Evolutionary conservation across 2,329 filamentous ascomycete species (phyloP), one percentile per base, ranked within the genome.

Genomic region (Curvularia lunata): DNA sequence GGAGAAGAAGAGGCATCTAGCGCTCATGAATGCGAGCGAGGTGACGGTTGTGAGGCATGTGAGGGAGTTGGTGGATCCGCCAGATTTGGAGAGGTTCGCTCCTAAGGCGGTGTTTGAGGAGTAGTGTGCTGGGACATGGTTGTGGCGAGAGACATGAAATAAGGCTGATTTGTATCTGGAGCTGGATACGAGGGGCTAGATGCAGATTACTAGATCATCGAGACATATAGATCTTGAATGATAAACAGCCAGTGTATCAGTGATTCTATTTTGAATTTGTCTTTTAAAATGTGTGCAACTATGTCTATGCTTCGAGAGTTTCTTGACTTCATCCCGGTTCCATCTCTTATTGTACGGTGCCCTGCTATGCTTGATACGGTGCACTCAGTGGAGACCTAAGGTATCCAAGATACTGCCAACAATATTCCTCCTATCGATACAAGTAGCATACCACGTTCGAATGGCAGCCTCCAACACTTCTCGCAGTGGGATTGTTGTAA

Each of bases 1-100:
- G 28, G 76, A 82, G 69, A 87, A 85, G 79, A 85, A 82, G 67
- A 78, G 84, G 67, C 87, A 91, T 75, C 77, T 95, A 62, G 83
- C 88, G 52, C 82, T 84, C 73, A 95, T 90, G 56, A 91, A 92
- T 77, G 92, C 92, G n/a, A 89, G 91, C 7, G 95, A 99, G 80
- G 84, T 99, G 64, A 87, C 88, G 73, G 83, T 98, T 40, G 89
- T 96, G 51, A 84, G 91, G 66, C 92, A 94, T 74, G 78, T 91
- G 57, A 82, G 82, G 53, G 87, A 88, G 61, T 75, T 97, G 73
- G 81, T 87, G 52, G 77, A 86, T 58, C 93, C 93, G 10, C 91
- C 91, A 0, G 78, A 83, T 42, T 77, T 88, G 9, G 81, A 85
- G 64, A 66, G 67, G 88, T 92, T 77, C 80, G 81, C 62, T 88